Base-by-base conservation (phyloP, 2,329 filamentous ascomycete genomes). In the Colletotrichum costaricense region DNA sequence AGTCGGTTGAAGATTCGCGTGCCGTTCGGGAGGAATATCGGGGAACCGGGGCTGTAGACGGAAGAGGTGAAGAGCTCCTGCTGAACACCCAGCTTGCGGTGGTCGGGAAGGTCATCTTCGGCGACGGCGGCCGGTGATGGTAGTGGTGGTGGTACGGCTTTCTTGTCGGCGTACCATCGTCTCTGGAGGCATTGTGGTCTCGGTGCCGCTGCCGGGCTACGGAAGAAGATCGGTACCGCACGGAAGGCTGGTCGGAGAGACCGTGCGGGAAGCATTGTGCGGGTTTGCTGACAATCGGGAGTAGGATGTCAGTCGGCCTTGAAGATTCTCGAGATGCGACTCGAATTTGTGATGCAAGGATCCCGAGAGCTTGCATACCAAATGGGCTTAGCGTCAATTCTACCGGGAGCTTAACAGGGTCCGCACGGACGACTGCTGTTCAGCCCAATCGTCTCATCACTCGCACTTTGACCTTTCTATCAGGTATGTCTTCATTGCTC, bases 1-100 rank as follows among this genome's bases (percentile, higher is more conserved):
- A 97, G 90, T 67, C 94, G 93, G 80, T 97, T 95, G 85, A 97
- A 95, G 77, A 97, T 90, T 70, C 92, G 91, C 0, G 95, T 89
- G 76, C 95, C 95, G 79, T 94, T 93, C 26, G 95, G 95, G 6
- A 95, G 88, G 78, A 97, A 94, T 12, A 97, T 91, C 3, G 95
- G 94, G 19, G 94, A 97, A 1, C 95, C 95, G 3, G 95, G 94
- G 78, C 94, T 97, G 81, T 95, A 95, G 49, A 89, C 81, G 1
- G 94, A 95, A 16, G 90, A 94, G 49, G 91, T 94, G 82, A 97
- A 97, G 52, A 97, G 90, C 77, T 93, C 90, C 78, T 97, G 94
- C 72, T 91, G 86, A 63, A 89, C 77, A 60, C 87, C 91, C 71
- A 93, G 85, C 76, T 88, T 85, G 76, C 91, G 87, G 79, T 93